Evolutionary conservation across 345 rosid species (phyloP).

Genomic region (Pistacia atlantica): DNA sequence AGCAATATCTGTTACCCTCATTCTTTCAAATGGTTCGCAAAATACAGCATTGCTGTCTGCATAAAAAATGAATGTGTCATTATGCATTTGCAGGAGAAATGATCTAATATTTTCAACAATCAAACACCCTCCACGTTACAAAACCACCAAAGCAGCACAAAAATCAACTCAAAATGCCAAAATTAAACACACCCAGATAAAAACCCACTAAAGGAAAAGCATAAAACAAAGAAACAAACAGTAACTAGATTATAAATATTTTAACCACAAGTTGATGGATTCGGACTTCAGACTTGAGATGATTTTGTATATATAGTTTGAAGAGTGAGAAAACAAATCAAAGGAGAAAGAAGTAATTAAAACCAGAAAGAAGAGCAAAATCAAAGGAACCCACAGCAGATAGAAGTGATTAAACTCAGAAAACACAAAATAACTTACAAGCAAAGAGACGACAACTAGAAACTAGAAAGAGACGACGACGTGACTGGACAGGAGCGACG

Average conservation of each 20-base stretch:
- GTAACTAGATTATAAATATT: conserved; percentile 12
- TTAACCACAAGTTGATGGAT: too few species aligned
- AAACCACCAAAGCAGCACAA: conserved; percentile 18
- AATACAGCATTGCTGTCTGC: background rate
- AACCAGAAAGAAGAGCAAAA: too few species aligned
- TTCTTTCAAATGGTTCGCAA: background rate
- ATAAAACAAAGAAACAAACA: conserved; percentile 18
- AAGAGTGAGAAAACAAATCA: too few species aligned
- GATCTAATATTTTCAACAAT: conserved; percentile 9
- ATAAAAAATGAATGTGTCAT: background rate
- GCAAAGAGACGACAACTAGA: too few species aligned
- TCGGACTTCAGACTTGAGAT: too few species aligned
- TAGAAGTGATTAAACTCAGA: too few species aligned
- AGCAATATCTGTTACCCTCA: background rate
- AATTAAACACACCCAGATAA: conserved; percentile 24
- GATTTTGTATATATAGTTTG: too few species aligned
- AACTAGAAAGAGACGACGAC: too few species aligned
- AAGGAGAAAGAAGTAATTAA: too few species aligned
- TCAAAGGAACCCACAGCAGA: too few species aligned
- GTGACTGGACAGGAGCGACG: too few species aligned
- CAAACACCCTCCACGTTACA: conserved; percentile 30
- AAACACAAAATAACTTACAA: too few species aligned
- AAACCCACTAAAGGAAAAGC: conserved; percentile 3
- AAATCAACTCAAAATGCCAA: conserved; percentile 28
- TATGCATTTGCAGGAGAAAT: background rate